Percentiles rank a stretch among this genome's conserved stretches.
Evolutionary conservation across 257 asterid genomes (phyloP).

Genomic region (Solanum bulbocastanum): DNA sequence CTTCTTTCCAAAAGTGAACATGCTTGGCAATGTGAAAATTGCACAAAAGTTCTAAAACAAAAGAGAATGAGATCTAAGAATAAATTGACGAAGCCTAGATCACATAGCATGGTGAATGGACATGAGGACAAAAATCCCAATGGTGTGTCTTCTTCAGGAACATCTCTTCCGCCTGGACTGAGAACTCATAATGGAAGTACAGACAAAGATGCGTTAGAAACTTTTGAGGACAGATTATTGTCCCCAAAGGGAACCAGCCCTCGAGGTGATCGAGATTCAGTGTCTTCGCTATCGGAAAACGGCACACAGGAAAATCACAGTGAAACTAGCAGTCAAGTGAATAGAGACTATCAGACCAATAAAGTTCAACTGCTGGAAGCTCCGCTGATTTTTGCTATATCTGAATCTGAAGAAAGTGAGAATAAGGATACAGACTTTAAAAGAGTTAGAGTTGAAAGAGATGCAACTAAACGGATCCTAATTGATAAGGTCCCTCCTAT

Average conservation of each 20-base stretch:
- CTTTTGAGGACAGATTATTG: slow-evolving; percentile 7
- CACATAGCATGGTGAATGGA: slow-evolving; percentile 16
- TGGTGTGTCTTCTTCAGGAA: background rate
- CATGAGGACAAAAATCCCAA: slow-evolving; percentile 4
- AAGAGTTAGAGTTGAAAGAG: slow-evolving; percentile 67
- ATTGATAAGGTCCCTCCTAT: slow-evolving; percentile 60
- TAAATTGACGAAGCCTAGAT: slow-evolving; percentile 13
- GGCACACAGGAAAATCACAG: slow-evolving; percentile 4
- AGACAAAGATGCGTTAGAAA: slow-evolving; percentile 16
- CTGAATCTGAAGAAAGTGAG: slow-evolving; percentile 32
- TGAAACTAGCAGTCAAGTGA: background rate
- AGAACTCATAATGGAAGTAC: slow-evolving; percentile 10
- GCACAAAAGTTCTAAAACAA: slow-evolving; percentile 56
- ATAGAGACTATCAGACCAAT: slow-evolving; percentile 4
- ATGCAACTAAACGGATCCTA: slow-evolving; percentile 69
- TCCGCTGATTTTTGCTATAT: slow-evolving; percentile 5
- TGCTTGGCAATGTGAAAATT: slow-evolving; percentile 90
- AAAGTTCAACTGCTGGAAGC: background rate
- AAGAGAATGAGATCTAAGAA: slow-evolving; percentile 24
- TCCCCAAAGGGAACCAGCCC: slow-evolving; percentile 5
- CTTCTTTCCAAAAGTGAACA: slow-evolving; percentile 74
- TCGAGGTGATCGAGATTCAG: slow-evolving; percentile 17
- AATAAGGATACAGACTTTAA: slow-evolving; percentile 21
- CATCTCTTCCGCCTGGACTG: background rate
- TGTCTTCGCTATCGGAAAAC: slow-evolving; percentile 11